These are phyloP conservation scores for Hymenoscyphus occultus DNA, from an alignment of 2,329 filamentous ascomycete species.

Conservation along the genomic window DNA sequence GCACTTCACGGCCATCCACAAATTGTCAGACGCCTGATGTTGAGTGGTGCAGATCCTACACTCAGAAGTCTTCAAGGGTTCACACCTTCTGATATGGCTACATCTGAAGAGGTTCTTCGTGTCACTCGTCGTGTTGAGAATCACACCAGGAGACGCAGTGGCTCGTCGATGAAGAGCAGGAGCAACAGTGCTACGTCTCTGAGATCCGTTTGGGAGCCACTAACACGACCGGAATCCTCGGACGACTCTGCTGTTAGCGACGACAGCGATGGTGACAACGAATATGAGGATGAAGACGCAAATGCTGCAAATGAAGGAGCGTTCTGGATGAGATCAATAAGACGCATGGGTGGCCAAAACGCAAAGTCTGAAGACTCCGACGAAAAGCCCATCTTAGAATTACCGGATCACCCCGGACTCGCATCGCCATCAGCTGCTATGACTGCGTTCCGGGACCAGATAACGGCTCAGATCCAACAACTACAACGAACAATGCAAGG, in stretches of 20 bases:
- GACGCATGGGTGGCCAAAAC: constrained; percentile 34
- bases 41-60: constrained; percentile 69
- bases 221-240: constrained; percentile 40
- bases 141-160: constrained; percentile 65
- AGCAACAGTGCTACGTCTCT: constrained; percentile 66
- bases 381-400: constrained; percentile 28
- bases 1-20: constrained; percentile 72
- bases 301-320: constrained; percentile 31
- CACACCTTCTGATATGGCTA: constrained; percentile 68
- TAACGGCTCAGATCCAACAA: constrained; percentile 71
- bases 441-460: constrained; percentile 68
- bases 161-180: constrained; percentile 55
- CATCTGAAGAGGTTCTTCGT: constrained; percentile 60
- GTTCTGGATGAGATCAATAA: constrained; percentile 37
- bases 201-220: constrained; percentile 63
- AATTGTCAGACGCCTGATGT: constrained; percentile 72
- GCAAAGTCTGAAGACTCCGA: constrained; percentile 18
- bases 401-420: constrained; percentile 26
- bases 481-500: constrained; percentile 71
- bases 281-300: constrained; percentile 37
- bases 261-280: constrained; percentile 42
- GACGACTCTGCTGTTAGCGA: constrained; percentile 42
- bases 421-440: constrained; percentile 61
- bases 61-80: constrained; percentile 68
- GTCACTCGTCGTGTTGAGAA: constrained; percentile 60